Evolutionary conservation across 179 eudicot species (phyloP).

Genomic region (Pouteria campechiana): DNA sequence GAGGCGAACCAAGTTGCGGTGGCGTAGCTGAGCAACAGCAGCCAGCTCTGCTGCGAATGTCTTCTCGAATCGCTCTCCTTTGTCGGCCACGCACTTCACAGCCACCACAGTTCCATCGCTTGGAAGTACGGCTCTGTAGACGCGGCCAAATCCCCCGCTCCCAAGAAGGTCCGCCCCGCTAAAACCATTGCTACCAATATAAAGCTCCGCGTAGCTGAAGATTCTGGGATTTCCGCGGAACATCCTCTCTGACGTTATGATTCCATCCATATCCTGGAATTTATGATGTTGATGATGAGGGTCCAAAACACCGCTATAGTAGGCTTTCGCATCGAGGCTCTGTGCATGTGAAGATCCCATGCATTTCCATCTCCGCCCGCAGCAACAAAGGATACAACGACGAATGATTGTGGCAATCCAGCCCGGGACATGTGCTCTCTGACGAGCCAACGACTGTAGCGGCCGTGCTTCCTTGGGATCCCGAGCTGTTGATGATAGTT

Average conservation of each 20-base stretch:
- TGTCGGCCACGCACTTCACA: conserved; percentile 74
- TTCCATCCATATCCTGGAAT: conserved; percentile 65
- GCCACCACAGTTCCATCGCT: conserved; percentile 74
- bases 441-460: conserved; percentile 7
- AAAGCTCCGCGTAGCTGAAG: conserved; percentile 81
- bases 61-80: conserved; percentile 61
- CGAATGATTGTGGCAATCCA: no score
- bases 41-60: conserved; percentile 80
- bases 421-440: no score
- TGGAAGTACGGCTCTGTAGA: conserved; percentile 59
- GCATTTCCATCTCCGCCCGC: conserved; percentile 17
- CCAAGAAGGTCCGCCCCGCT: conserved; percentile 50
- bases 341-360: conserved; percentile 9
- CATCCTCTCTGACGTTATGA: conserved; percentile 21
- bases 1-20: conserved; percentile 78
- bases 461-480: neutral
- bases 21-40: conserved; percentile 95
- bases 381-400: conserved; percentile 11
- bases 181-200: conserved; percentile 72
- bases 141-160: conserved; percentile 89
- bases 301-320: no score
- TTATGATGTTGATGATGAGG: no score
- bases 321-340: neutral
- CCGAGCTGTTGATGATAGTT: neutral
- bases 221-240: conserved; percentile 49